A percentile compares a stretch with the other conserved stretches of the same genome.
These are phyloP conservation scores for Ustilago shanxiensis DNA, from an alignment of 1,284 basidiomycete genomes.

Conservation along the genomic window DNA sequence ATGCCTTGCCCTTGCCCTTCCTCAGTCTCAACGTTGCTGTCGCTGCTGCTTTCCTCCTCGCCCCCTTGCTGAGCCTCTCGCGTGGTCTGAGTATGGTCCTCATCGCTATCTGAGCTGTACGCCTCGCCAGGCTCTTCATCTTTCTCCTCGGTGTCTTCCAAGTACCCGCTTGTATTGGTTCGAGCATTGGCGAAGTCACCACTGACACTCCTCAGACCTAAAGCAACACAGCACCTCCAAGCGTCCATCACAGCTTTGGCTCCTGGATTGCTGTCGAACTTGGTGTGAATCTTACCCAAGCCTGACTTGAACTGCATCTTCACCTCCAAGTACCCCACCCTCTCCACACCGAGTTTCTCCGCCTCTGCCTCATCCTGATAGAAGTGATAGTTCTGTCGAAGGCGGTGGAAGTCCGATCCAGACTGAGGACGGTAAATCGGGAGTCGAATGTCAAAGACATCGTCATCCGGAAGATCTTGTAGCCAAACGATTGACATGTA, in stretches of 20 bases:
- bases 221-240: constrained; percentile 46
- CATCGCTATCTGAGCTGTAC: constrained; percentile 4
- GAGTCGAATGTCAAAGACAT: constrained; percentile 27
- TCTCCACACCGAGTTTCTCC: constrained; percentile 35
- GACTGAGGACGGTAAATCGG: constrained; percentile 44
- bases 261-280: constrained; percentile 45
- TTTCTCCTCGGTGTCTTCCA: constrained; percentile 12
- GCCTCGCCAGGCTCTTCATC: constrained; percentile 2
- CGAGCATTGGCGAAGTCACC: constrained; percentile 47
- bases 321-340: constrained; percentile 39
- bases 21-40: constrained; percentile 1
- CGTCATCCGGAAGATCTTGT: constrained; percentile 57
- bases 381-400: constrained; percentile 55
- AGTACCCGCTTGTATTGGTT: constrained; percentile 20
- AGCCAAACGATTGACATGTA: constrained; percentile 54
- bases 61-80: neutral
- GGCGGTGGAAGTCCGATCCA: constrained; percentile 46
- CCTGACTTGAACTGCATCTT: constrained; percentile 58
- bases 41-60: neutral
- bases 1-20: constrained; percentile 27
- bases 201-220: constrained; percentile 36
- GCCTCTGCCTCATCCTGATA: constrained; percentile 42
- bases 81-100: neutral
- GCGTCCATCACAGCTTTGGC: constrained; percentile 49
- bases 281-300: constrained; percentile 49